Evolutionary conservation across 805 yeast species (phyloP).

Genomic region (Candida endomychidarum): DNA sequence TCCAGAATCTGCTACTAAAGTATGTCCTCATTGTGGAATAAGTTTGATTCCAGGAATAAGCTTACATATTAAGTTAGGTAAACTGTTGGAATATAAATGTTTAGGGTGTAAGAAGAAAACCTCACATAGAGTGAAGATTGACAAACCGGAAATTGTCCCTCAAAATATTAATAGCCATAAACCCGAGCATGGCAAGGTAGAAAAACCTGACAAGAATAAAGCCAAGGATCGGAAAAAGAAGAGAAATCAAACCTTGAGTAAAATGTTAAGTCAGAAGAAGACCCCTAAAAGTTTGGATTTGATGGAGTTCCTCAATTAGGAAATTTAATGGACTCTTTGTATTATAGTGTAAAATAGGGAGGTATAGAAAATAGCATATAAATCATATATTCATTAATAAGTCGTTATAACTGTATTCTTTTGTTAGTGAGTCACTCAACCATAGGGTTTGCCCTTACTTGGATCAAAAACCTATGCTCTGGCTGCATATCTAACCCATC

Average conservation of each 20-base stretch:
- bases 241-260: constrained; percentile 39
- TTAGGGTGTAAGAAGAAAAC: constrained; percentile 17
- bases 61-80: constrained; percentile 3
- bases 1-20: constrained; percentile 25
- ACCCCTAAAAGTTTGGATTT: constrained; percentile 43
- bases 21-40: constrained; percentile 34
- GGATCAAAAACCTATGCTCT: no score
- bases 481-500: constrained; percentile 53
- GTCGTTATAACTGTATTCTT: neutral
- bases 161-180: no score
- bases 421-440: no score
- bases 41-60: constrained; percentile 32
- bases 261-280: constrained; percentile 25
- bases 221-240: constrained; percentile 42
- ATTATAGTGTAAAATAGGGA: neutral
- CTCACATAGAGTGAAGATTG: neutral
- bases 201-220: constrained; percentile 17
- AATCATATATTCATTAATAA: constrained; percentile 4
- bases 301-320: constrained; percentile 47
- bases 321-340: no score
- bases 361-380: neutral
- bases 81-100: constrained; percentile 11
- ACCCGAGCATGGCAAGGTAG: no score
- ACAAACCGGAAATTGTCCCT: constrained; percentile 2
- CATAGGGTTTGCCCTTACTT: no score